Conservation (phyloP, 2,329 filamentous ascomycete species). For the Exophiala sp. region DNA sequence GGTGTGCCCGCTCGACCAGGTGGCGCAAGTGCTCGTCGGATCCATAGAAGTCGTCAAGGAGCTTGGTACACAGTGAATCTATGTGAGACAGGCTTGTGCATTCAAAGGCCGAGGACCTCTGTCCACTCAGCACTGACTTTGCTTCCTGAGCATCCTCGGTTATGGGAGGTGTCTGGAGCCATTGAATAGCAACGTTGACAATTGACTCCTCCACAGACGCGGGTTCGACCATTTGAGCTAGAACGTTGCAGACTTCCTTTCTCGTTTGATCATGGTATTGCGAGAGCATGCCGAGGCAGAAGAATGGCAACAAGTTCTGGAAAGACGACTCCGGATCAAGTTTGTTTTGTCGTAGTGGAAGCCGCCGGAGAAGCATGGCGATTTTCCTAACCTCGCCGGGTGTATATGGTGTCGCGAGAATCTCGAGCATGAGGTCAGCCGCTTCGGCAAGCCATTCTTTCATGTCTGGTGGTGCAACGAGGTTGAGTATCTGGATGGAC, state of each 20-base stretch:
- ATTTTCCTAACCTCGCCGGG: conserved; percentile 70
- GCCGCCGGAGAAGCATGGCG: conserved; percentile 77
- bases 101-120: conserved; percentile 60
- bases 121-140: neutral
- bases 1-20: conserved; percentile 50
- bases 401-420: conserved; percentile 72
- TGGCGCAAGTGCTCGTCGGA: conserved; percentile 55
- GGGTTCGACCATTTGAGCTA: conserved; percentile 67
- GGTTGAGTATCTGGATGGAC: conserved; percentile 65
- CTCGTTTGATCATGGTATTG: conserved; percentile 78
- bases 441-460: conserved; percentile 42
- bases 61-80: conserved; percentile 46
- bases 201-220: conserved; percentile 68
- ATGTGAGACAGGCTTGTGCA: conserved; percentile 68
- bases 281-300: conserved; percentile 83
- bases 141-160: neutral
- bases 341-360: conserved; percentile 59
- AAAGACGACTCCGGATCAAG: conserved; percentile 59
- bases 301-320: conserved; percentile 66
- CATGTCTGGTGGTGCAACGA: conserved; percentile 49
- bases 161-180: conserved; percentile 51
- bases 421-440: conserved; percentile 63
- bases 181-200: conserved; percentile 66
- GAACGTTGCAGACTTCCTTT: conserved; percentile 70
- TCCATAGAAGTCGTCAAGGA: conserved; percentile 50